Evolutionary conservation across 2,329 filamentous ascomycete species (phyloP).

Genomic region (Ciborinia camelliae): DNA sequence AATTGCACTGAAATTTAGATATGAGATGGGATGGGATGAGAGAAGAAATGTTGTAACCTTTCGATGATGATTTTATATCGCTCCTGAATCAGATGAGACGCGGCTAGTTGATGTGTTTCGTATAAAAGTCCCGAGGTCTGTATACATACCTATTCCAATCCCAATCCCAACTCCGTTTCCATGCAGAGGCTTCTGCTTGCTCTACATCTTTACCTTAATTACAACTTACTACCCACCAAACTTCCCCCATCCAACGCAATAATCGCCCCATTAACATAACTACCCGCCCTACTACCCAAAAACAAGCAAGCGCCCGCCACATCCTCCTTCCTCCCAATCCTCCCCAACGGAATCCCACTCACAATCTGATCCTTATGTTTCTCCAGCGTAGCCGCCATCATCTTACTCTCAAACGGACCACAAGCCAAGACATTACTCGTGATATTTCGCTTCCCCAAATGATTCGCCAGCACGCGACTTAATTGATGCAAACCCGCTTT

Average conservation of each 20-base stretch:
- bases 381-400: constrained; percentile 68
- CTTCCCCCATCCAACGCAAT: constrained; percentile 60
- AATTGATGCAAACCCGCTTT: constrained; percentile 65
- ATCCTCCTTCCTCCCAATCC: constrained; percentile 66
- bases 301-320: constrained; percentile 71
- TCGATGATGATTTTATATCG: no score
- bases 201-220: no score
- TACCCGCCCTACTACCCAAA: constrained; percentile 63
- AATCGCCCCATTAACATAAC: constrained; percentile 62
- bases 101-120: no score
- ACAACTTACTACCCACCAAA: constrained; percentile 47
- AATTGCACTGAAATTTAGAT: no score
- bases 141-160: no score
- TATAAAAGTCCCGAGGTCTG: no score
- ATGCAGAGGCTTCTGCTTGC: no score
- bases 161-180: no score
- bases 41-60: no score
- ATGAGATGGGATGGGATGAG: no score
- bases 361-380: constrained; percentile 55
- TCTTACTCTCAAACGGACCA: constrained; percentile 67
- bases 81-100: no score
- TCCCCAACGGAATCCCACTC: constrained; percentile 58
- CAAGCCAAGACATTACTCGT: constrained; percentile 69
- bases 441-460: constrained; percentile 57
- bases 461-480: constrained; percentile 59